A percentile compares a stretch with the other conserved stretches of the same genome.
phyloP scores from a whole-genome alignment of 2,329 filamentous ascomycete genomes.

The Aschersonia sp. region DNA sequence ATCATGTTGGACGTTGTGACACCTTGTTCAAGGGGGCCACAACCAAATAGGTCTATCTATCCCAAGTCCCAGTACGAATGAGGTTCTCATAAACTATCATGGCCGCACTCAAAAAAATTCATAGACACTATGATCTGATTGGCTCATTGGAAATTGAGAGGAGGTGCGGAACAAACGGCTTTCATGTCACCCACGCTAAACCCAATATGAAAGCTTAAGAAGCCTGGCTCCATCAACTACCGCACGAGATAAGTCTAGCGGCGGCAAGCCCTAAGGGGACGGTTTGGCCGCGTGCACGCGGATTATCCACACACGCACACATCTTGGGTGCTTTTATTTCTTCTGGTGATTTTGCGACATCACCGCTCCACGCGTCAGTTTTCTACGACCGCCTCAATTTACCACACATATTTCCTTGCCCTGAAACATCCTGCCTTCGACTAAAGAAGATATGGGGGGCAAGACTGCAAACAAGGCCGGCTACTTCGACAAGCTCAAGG shows the following conservation, averaged over 20 bases:
- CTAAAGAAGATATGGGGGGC: conserved; percentile 90
- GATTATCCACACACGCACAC: no score
- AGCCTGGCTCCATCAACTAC: neutral
- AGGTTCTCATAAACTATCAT: no score
- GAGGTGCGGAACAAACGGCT: neutral
- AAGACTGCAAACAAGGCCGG: conserved; percentile 84
- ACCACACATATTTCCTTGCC: conserved; percentile 31
- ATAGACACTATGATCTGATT: no score
- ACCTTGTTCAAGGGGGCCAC: no score
- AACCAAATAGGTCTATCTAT: no score
- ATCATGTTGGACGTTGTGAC: neutral
- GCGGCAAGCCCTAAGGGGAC: neutral
- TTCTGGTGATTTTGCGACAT: no score
- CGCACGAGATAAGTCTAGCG: neutral
- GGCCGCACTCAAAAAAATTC: no score
- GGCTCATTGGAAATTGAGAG: neutral
- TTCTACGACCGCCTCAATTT: neutral
- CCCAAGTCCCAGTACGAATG: no score
- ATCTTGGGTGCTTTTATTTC: no score
- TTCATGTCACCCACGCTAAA: neutral
- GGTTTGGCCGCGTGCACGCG: no score
- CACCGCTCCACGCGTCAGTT: neutral
- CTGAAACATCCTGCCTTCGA: conserved; percentile 99
- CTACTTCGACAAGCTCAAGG: conserved; percentile 99
- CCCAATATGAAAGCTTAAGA: neutral